Evolutionary conservation across 148 eudicot genomes (phyloP), one percentile per base, ranked within the genome.

Genomic region (Vaccinium myrtillus): DNA sequence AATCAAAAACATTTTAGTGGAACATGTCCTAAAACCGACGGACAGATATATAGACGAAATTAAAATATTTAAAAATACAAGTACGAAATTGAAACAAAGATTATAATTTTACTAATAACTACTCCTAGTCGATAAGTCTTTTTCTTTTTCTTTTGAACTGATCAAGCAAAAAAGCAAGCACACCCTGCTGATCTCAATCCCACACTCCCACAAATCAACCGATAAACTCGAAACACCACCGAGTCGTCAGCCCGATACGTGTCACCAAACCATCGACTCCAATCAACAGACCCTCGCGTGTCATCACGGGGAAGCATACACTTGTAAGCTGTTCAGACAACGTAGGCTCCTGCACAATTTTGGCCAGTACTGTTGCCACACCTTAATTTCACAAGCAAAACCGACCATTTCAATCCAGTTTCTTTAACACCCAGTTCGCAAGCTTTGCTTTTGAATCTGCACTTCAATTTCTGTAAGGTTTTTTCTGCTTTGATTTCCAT

Each of bases 191-290:
- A 56, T 61, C 69, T 61, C 23, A 61, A 7, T 0, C 27, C 27
- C 69, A 61, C 67, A 61, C 69, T 36, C 19, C 69, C 69, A 61
- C 27, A 61, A 7, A 5, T 7, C 27, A 61, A 69, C 50, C 82
- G 70, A 80, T 80, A 58, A 80, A n/a, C 16, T 56, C 82, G 70
- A 80, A 80, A 36, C 50, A 19, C 32, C 82, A 80, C 69, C 81
- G 14, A 39, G 67, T 32, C 65, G 48, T 55, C 8, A 53, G 36
- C 46, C n/a, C 21, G 69, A 80, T 39, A 80, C 69, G 82, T 58
- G 82, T 30, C 71, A 7, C 18, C 14, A 4, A 3, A 32, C 23
- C 30, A 79, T 6, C 63, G 13, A 25, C 27, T 56, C 82, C 70
- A 79, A 19, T 8, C 65, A 19, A 59, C 63, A 19, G 1, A 3